Evolutionary conservation across 176 grass and related monocot genomes (phyloP).

Genomic region (Oryza meyeriana): DNA sequence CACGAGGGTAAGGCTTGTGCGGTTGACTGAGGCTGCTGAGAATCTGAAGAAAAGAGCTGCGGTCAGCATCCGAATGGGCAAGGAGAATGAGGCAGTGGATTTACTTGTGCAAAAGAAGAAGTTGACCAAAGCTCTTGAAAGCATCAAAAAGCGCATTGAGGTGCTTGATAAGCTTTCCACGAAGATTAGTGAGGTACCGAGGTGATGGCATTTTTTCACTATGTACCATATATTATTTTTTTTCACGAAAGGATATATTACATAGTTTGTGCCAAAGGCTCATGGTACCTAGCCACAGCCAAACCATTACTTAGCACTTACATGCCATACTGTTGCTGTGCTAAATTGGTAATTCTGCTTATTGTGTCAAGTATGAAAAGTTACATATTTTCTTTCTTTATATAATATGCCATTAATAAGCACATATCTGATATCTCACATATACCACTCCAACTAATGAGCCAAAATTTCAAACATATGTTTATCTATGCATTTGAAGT

Average conservation of each 20-base stretch:
- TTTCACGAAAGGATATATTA: neutral
- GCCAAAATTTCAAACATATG: neutral
- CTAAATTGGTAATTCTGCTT: neutral
- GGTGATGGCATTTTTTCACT: constrained; percentile 37
- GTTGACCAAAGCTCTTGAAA: constrained; percentile 78
- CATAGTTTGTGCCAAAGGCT: neutral
- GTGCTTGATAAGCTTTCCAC: constrained; percentile 79
- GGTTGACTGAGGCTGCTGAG: constrained; percentile 84
- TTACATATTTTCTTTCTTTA: neutral
- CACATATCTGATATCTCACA: neutral
- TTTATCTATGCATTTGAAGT: constrained; percentile 7
- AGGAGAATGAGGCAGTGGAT: constrained; percentile 73
- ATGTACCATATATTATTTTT: neutral
- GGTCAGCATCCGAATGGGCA: constrained; percentile 53
- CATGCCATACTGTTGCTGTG: neutral
- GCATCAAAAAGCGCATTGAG: constrained; percentile 68
- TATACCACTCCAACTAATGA: neutral
- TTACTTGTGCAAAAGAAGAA: constrained; percentile 93
- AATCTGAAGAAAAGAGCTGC: constrained; percentile 77
- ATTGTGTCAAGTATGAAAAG: neutral
- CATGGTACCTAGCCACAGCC: neutral
- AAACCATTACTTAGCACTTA: neutral
- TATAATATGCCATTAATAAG: neutral
- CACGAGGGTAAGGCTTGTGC: constrained; percentile 63
- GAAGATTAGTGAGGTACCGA: constrained; percentile 59